These are phyloP conservation scores for Dunaliella salina DNA, from an alignment of 163 green algal species.

Conservation along the genomic window DNA sequence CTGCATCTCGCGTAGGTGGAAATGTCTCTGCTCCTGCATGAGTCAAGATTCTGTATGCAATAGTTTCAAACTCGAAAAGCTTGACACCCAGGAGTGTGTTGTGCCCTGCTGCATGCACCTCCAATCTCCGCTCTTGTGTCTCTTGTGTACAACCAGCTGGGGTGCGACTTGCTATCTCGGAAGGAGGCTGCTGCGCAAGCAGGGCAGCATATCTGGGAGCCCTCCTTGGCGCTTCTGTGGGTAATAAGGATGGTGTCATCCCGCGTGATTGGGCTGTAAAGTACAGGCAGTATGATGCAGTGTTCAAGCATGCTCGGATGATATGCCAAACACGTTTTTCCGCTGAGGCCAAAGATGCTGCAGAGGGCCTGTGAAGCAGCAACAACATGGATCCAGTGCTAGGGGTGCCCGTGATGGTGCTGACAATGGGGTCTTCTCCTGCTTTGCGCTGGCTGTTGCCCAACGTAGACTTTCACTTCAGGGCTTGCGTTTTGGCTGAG, in stretches of 20 bases:
- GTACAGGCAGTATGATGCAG: background rate
- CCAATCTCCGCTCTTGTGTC: background rate
- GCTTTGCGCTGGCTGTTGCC: no score
- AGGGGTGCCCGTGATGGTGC: no score
- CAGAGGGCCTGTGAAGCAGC: no score
- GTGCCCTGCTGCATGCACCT: background rate
- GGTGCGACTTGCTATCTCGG: slow-evolving; percentile 28
- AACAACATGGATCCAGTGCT: no score
- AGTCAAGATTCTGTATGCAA: no score
- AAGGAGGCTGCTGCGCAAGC: slow-evolving; percentile 49
- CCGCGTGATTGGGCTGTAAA: background rate
- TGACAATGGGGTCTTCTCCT: no score
- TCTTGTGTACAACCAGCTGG: background rate
- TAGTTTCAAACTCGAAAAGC: no score
- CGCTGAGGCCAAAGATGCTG: no score
- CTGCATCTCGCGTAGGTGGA: no score
- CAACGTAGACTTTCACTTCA: no score
- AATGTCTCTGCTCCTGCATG: no score
- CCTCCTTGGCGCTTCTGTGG: slow-evolving; percentile 21
- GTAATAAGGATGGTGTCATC: background rate
- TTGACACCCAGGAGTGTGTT: background rate
- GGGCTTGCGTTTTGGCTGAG: no score
- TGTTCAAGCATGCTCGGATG: background rate
- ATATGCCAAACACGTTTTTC: background rate
- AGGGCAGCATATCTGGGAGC: slow-evolving; percentile 36